Evolutionary conservation across 768 basidiomycete genomes (phyloP), one percentile per base, ranked within the genome.

Genomic region (Chalciporus chontae): DNA sequence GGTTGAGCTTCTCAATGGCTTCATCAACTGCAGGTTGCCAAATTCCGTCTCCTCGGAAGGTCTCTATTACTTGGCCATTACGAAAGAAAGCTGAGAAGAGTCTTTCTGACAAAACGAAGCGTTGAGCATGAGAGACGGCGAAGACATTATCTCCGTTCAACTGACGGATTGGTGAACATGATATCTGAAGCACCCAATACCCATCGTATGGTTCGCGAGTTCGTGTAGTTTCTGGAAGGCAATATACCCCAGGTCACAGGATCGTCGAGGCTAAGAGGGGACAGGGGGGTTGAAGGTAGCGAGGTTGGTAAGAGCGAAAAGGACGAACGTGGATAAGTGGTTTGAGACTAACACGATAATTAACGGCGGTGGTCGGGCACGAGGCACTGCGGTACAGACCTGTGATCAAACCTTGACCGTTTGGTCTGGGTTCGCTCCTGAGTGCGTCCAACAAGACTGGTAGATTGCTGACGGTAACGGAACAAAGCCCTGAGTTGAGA

Each of bases 161-260:
- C 85, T 73, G 63, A 91, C 85, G 87, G 83, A 69, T 93, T 95
- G 5, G 90, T 96, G 68, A 96, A 97, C 76, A 95, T 85, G 63
- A 97, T 83, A 50, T 98, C 94, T 7, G 88, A 85, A 9, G 92
- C 92, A 31, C 94, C 94, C 19, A 96, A 77, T 5, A 90, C 85
- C 94, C 94, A 98, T 43, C 94, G 78, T n/a, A 74, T 87, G 44
- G 76, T 81, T 26, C 73, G 70, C 9, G 85, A 68, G 45, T 69
- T 70, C 19, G 84, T 69, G 63, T 84, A 90, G 54, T 75, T 81
- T 32, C 70, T 66, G 19, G 77, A 60, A 0, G 93, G 92, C 43
- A 93, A 81, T 15, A 87, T 71, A 4, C 92, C 92, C 94, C 94
- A 98, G n/a, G 76, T 76, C 40, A 94, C 64, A 2, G 90, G 89